phyloP scores from a whole-genome alignment of 108 stramenopile genomes.

The Schizochytrium sp. region DNA sequence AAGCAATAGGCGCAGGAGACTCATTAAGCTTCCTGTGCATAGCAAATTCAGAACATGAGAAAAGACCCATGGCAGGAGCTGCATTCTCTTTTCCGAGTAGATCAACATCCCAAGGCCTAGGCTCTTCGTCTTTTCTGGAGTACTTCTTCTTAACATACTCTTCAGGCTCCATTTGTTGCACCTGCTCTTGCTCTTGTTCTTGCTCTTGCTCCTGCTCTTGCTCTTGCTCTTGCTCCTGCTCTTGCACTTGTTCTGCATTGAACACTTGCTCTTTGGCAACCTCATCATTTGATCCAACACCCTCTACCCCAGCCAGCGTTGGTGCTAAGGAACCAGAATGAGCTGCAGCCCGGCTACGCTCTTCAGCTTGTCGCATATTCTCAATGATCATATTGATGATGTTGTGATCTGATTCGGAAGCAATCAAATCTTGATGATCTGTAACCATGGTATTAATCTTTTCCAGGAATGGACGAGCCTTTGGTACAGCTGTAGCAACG shows the following conservation, averaged over 20 bases:
- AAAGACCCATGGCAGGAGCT: background rate
- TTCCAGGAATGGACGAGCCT: constrained; percentile 85
- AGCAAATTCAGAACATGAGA: background rate
- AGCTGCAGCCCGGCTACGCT: constrained; percentile 73
- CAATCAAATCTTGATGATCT: constrained; percentile 82
- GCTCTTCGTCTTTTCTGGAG: constrained; percentile 33
- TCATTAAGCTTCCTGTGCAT: background rate
- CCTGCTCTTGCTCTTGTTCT: constrained; percentile 57
- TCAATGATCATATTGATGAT: constrained; percentile 91
- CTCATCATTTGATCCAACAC: constrained; percentile 40
- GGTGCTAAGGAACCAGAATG: background rate
- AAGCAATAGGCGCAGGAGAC: constrained; percentile 66
- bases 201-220: constrained; percentile 60
- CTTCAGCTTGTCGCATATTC: constrained; percentile 90
- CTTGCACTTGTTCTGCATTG: constrained; percentile 44
- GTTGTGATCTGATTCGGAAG: constrained; percentile 85
- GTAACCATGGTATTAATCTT: constrained; percentile 85
- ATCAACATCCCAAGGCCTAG: constrained; percentile 10
- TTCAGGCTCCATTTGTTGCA: constrained; percentile 54
- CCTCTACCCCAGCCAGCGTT: constrained; percentile 56
- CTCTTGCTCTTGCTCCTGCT: constrained; percentile 60
- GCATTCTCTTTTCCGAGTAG: background rate
- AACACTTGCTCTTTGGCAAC: constrained; percentile 57
- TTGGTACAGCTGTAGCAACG: constrained; percentile 92
- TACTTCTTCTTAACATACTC: constrained; percentile 57